A percentile compares a stretch with the other conserved stretches of the same genome.
phyloP scores from a whole-genome alignment of 805 yeast genomes.

The Metschnikowia picachoensis region DNA sequence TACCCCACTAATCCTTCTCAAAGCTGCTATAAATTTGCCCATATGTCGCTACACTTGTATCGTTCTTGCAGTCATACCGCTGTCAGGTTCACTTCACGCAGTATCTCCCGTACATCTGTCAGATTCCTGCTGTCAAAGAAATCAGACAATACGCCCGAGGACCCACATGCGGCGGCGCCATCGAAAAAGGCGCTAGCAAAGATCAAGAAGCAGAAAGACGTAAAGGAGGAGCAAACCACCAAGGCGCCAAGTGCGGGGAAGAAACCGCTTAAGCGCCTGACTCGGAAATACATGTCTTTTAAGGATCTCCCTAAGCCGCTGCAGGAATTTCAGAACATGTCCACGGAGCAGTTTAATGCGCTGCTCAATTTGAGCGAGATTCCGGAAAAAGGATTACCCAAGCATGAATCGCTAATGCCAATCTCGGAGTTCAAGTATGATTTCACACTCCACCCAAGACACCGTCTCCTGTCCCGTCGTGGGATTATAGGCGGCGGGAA shows the following conservation, averaged over 20 bases:
- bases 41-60: slow-evolving; percentile 3
- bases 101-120: slow-evolving; percentile 2
- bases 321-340: slow-evolving; percentile 14
- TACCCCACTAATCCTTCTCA: background rate
- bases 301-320: slow-evolving; percentile 32
- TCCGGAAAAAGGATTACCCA: slow-evolving; percentile 5
- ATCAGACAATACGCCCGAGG: slow-evolving; percentile 10
- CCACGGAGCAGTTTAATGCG: slow-evolving; percentile 15
- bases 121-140: slow-evolving; percentile 17
- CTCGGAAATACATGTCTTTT: slow-evolving; percentile 24
- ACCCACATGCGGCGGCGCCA: slow-evolving; percentile 6
- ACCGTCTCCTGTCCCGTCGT: slow-evolving; percentile 8
- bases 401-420: slow-evolving; percentile 6
- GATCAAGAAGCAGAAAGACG: slow-evolving; percentile 4
- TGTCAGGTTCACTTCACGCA: background rate
- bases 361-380: slow-evolving; percentile 11
- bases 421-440: slow-evolving; percentile 7
- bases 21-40: background rate
- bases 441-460: slow-evolving; percentile 7
- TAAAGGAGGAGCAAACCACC: slow-evolving; percentile 1
- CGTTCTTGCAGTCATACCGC: background rate
- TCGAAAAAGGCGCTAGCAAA: slow-evolving; percentile 5
- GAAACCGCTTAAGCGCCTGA: background rate
- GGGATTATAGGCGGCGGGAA: background rate
- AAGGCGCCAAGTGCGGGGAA: background rate